These are phyloP conservation scores for Picochlorum sp. DNA, from an alignment of 139 green algal genomes.

Conservation along the genomic window DNA sequence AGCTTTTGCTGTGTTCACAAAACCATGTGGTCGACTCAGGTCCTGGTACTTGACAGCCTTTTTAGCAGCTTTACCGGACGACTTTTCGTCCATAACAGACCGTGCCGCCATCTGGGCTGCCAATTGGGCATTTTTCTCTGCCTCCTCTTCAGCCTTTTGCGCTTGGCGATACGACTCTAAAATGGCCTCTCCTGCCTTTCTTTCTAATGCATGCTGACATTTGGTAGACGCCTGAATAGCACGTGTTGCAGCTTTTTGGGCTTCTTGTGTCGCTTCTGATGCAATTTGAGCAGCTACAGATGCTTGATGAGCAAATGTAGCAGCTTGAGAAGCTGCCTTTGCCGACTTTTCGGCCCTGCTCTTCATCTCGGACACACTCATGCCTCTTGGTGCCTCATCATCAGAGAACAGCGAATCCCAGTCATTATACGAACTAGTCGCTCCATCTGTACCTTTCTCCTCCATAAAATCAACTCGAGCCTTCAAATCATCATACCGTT, in stretches of 20 bases:
- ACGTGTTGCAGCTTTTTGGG: slow-evolving; percentile 6
- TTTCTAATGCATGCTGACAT: slow-evolving; percentile 8
- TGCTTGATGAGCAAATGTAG: background rate
- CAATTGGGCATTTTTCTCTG: background rate
- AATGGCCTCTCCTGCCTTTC: background rate
- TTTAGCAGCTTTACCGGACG: background rate
- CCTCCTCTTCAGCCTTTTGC: background rate
- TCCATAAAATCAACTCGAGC: background rate
- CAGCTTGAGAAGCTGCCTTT: background rate
- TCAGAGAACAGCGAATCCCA: background rate
- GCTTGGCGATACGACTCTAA: background rate
- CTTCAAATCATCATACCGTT: background rate
- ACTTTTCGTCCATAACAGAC: slow-evolving; percentile 4
- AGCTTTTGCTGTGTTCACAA: background rate
- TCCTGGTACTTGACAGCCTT: background rate
- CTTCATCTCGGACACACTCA: background rate
- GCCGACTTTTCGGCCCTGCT: background rate
- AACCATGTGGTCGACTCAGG: slow-evolving; percentile 10
- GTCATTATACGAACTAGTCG: background rate
- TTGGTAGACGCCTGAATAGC: background rate
- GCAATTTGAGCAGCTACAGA: background rate
- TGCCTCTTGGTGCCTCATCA: slow-evolving; percentile 2
- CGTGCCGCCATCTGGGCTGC: slow-evolving; percentile 1
- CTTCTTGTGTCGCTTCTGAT: slow-evolving; percentile 9
- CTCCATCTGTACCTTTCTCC: background rate